phyloP scores from a whole-genome alignment of 306 rosid species.

The Prunus mira region DNA sequence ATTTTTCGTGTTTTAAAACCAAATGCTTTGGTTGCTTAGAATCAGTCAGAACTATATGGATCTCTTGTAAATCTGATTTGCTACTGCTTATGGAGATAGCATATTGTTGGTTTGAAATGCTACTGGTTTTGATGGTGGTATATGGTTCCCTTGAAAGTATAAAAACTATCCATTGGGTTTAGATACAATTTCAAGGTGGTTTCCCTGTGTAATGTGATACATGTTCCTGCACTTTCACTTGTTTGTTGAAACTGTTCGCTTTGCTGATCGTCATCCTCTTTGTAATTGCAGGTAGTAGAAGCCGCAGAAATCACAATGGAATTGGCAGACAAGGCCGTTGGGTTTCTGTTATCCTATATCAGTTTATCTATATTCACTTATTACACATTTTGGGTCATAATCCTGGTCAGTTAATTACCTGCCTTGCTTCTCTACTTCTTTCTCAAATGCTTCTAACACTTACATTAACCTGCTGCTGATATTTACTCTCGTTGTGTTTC shows the following conservation, averaged over 20 bases:
- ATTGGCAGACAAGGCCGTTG: constrained; percentile 79
- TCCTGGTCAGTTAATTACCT: constrained; percentile 57
- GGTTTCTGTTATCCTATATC: constrained; percentile 62
- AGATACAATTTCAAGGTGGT: neutral
- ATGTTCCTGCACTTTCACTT: neutral
- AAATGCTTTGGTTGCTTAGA: neutral
- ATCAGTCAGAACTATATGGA: neutral
- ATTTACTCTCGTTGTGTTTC: constrained; percentile 30
- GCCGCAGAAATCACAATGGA: constrained; percentile 51
- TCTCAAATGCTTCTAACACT: neutral
- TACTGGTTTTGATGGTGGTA: neutral
- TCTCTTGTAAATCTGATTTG: too few species aligned
- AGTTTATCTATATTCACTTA: constrained; percentile 84
- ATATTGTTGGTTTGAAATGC: neutral
- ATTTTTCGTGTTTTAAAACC: neutral
- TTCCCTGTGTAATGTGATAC: neutral
- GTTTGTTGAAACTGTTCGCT: constrained; percentile 3
- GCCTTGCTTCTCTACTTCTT: constrained; percentile 5
- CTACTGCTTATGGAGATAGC: too few species aligned
- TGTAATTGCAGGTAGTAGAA: constrained; percentile 41
- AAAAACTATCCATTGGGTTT: neutral
- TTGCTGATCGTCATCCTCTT: constrained; percentile 16
- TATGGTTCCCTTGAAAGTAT: too few species aligned
- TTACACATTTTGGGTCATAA: constrained; percentile 92
- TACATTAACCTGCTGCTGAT: constrained; percentile 5